Percentiles rank a stretch among this genome's conserved stretches.
These are phyloP conservation scores for Pisolithus sp. DNA, from an alignment of 768 basidiomycete species.

Conservation along the genomic window DNA sequence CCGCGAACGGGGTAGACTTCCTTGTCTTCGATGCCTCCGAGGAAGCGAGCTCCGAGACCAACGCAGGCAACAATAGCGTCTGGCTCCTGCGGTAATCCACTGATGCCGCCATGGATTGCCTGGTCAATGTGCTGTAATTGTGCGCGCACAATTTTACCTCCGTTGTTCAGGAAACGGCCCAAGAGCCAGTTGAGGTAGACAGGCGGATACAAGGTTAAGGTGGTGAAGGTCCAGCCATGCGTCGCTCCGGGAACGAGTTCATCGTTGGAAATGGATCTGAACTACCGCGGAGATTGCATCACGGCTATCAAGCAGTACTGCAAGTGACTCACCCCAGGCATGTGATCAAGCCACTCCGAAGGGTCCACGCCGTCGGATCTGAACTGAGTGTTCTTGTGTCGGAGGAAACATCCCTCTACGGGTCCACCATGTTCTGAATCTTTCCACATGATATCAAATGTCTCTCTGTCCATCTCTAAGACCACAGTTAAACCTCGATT, in stretches of 20 bases:
- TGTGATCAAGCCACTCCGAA: slow-evolving; percentile 35
- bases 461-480: slow-evolving; percentile 62
- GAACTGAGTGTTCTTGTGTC: slow-evolving; percentile 58
- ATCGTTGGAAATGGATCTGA: slow-evolving; percentile 31
- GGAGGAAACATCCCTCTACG: slow-evolving; percentile 58
- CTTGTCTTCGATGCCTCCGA: slow-evolving; percentile 48
- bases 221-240: slow-evolving; percentile 55
- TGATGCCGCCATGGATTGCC: slow-evolving; percentile 53
- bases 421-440: slow-evolving; percentile 51
- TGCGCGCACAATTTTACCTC: slow-evolving; percentile 55
- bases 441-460: slow-evolving; percentile 68
- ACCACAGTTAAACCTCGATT: neutral
- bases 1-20: slow-evolving; percentile 43
- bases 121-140: slow-evolving; percentile 65
- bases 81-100: slow-evolving; percentile 5
- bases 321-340: slow-evolving; percentile 43
- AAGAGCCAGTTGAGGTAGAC: slow-evolving; percentile 61
- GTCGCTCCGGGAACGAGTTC: slow-evolving; percentile 37
- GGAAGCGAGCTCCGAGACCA: slow-evolving; percentile 51
- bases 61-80: slow-evolving; percentile 60
- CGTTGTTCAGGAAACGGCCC: slow-evolving; percentile 47
- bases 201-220: slow-evolving; percentile 62
- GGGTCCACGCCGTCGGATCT: slow-evolving; percentile 35
- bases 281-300: slow-evolving; percentile 16
- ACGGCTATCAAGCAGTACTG: neutral